Evolutionary conservation across 2,329 filamentous ascomycete genomes (phyloP).

Genomic region (Fusarium sp.): DNA sequence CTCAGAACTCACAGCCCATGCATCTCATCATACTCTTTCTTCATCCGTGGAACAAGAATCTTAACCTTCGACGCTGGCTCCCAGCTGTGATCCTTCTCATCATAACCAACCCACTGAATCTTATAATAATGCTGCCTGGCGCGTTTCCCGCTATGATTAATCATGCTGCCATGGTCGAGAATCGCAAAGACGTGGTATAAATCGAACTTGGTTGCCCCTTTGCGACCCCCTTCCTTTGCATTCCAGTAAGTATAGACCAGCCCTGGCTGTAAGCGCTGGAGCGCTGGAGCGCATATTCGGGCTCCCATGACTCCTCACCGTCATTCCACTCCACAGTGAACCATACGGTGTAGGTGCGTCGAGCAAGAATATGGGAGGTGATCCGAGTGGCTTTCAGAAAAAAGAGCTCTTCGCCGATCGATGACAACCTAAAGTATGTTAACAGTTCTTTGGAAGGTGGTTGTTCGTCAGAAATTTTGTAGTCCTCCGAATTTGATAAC

Average conservation of each 20-base stretch:
- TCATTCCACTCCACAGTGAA: neutral
- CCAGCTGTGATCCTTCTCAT: neutral
- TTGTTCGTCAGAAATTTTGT: too few relatives aligned
- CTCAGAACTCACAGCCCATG: neutral
- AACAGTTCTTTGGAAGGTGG: neutral
- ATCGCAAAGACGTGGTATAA: neutral
- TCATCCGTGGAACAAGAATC: neutral
- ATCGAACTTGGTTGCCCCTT: neutral
- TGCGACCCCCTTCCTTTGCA: neutral
- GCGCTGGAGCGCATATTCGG: fast-evolving
- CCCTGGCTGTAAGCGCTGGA: neutral
- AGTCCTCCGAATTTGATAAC: neutral
- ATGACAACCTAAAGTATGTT: neutral
- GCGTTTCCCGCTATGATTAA: fast-evolving
- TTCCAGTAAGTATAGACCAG: neutral
- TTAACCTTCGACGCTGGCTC: neutral
- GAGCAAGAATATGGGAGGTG: neutral
- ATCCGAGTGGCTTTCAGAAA: fast-evolving
- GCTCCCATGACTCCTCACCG: neutral
- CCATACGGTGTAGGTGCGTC: neutral
- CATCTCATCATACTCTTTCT: neutral
- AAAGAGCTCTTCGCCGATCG: fast-evolving
- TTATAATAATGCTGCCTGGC: neutral
- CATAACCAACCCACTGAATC: neutral
- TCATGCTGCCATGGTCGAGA: neutral